phyloP scores from a whole-genome alignment of 805 yeast species.

The Saccharomycopsis guyanensis region DNA sequence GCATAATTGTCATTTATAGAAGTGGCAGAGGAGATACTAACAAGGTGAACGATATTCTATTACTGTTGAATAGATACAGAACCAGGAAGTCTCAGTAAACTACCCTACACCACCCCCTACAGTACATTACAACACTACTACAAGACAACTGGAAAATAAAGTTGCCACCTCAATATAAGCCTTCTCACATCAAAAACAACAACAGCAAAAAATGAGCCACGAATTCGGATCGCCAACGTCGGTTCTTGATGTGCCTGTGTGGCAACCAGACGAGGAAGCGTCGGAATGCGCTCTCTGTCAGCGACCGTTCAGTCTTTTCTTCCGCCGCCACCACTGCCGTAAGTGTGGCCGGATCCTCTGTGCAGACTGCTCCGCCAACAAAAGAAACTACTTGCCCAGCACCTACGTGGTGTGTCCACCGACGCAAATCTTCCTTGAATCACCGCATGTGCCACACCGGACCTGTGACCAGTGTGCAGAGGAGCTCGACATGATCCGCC shows the following conservation, averaged over 20 bases:
- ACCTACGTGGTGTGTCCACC: slow-evolving; percentile 53
- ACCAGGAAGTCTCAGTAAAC: too few relatives aligned
- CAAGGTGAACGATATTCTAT: too few relatives aligned
- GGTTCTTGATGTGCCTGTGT: slow-evolving; percentile 33
- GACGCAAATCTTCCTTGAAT: slow-evolving; percentile 38
- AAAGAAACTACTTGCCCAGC: slow-evolving; percentile 48
- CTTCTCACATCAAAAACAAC: too few relatives aligned
- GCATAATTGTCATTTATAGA: too few relatives aligned
- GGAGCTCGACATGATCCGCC: slow-evolving; percentile 46
- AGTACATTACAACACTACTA: too few relatives aligned
- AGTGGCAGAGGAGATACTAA: too few relatives aligned
- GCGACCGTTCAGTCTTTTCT: slow-evolving; percentile 46
- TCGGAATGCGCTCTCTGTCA: slow-evolving; percentile 49
- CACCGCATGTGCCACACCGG: slow-evolving; percentile 51
- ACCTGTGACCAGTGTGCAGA: slow-evolving; percentile 71
- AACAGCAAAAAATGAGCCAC: background rate
- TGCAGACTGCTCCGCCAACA: slow-evolving; percentile 51
- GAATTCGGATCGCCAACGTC: background rate
- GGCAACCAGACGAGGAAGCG: slow-evolving; percentile 67
- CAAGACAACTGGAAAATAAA: too few relatives aligned
- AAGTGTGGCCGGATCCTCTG: slow-evolving; percentile 77
- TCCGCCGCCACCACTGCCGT: slow-evolving; percentile 78
- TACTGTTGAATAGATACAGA: too few relatives aligned
- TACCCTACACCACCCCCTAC: too few relatives aligned
- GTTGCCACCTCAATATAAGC: too few relatives aligned